Conservation (phyloP, 805 yeast species). For the Candida berthetii region DNA sequence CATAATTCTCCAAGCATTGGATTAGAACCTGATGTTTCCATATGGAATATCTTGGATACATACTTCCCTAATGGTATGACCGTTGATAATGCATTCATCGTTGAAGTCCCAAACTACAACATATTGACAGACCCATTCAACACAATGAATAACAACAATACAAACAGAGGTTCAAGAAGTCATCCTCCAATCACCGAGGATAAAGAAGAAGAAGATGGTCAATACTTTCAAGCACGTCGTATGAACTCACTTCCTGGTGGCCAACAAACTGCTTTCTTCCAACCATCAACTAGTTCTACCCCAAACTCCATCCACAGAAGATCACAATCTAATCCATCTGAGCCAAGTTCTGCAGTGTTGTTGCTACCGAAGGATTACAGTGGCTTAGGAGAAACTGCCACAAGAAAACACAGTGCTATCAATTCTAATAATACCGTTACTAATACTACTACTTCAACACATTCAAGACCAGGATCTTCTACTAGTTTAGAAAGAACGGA, state of each 20-base stretch:
- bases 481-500: neutral
- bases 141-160: no score
- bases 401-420: no score
- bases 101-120: constrained; percentile 35
- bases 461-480: neutral
- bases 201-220: constrained; percentile 14
- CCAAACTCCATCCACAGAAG: constrained; percentile 11
- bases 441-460: no score
- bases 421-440: no score
- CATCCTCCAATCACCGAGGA: constrained; percentile 15
- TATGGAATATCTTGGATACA: constrained; percentile 52
- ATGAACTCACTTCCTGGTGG: constrained; percentile 12
- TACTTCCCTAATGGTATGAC: constrained; percentile 65
- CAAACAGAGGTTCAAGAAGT: constrained; percentile 3
- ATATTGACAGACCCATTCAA: constrained; percentile 1
- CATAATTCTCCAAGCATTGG: constrained; percentile 11
- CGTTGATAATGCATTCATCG: constrained; percentile 56
- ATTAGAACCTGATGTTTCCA: constrained; percentile 56
- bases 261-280: constrained; percentile 1
- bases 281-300: constrained; percentile 4
- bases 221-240: constrained; percentile 5
- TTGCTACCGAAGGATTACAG: constrained; percentile 12
- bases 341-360: constrained; percentile 17
- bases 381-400: neutral
- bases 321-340: constrained; percentile 20